phyloP scores from a whole-genome alignment of 2,329 filamentous ascomycete species.

The Nemania sp. region DNA sequence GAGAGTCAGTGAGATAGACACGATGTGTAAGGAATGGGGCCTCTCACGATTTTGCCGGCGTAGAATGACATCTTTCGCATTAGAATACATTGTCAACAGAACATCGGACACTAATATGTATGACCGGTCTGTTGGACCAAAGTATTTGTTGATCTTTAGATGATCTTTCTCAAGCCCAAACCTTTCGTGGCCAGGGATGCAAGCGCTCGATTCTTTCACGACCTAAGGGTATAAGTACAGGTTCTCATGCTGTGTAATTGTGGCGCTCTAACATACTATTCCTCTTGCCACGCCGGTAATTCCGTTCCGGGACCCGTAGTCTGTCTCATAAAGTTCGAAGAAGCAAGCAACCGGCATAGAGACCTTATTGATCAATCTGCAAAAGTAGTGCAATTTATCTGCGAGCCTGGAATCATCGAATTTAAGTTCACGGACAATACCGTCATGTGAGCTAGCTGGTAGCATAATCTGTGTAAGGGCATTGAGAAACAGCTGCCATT shows the following conservation, averaged over 20 bases:
- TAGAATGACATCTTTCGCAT: not conserved
- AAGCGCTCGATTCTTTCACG: not conserved
- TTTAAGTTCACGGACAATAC: not conserved
- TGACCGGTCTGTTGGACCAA: not conserved
- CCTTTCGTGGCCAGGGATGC: not conserved
- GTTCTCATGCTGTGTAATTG: not conserved
- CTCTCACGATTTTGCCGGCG: not conserved
- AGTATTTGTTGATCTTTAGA: not conserved
- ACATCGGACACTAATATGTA: not conserved
- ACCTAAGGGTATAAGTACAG: not conserved
- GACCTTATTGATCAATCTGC: not conserved
- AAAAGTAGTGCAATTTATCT: not conserved
- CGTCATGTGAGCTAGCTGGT: not conserved
- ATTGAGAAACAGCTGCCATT: not conserved
- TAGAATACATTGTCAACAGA: not conserved
- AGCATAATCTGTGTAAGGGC: not conserved
- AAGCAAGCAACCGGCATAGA: not conserved
- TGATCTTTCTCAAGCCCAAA: not conserved
- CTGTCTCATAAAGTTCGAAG: not conserved
- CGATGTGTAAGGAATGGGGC: not conserved
- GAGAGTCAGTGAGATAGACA: not conserved
- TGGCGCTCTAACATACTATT: not conserved
- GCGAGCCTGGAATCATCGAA: not conserved
- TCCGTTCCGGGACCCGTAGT: not conserved
- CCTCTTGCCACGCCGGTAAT: not conserved